phyloP scores from a whole-genome alignment of 106 monocot genomes.

The Acorus calamus region DNA sequence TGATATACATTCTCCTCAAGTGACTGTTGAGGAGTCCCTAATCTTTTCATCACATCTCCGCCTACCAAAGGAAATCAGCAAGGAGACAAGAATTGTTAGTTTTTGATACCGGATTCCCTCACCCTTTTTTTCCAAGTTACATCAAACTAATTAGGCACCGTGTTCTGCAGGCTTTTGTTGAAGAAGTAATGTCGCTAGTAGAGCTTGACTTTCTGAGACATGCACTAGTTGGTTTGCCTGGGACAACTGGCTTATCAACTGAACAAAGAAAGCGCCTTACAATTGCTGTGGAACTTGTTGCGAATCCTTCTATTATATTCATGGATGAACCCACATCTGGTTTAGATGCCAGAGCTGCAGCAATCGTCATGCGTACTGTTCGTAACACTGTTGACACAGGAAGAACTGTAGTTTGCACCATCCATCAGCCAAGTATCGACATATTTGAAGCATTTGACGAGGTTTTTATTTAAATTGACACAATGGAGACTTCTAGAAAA shows the following conservation, averaged over 20 bases:
- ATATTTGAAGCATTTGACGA: conserved; percentile 89
- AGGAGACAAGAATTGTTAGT: conserved; percentile 47
- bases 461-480: conserved; percentile 14
- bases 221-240: conserved; percentile 66
- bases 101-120: not conserved
- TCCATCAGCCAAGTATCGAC: conserved; percentile 77
- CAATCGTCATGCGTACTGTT: conserved; percentile 70
- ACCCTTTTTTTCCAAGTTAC: not conserved
- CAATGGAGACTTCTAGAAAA: too few relatives aligned
- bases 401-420: conserved; percentile 72
- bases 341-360: conserved; percentile 72
- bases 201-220: conserved; percentile 52
- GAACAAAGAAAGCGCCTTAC: conserved; percentile 77
- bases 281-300: conserved; percentile 75
- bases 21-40: conserved; percentile 54
- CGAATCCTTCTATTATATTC: conserved; percentile 83
- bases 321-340: conserved; percentile 86
- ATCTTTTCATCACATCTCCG: conserved; percentile 60
- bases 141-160: too few relatives aligned
- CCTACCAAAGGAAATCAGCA: conserved; percentile 35
- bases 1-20: conserved; percentile 74
- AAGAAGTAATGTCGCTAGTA: conserved; percentile 63
- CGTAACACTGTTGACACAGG: conserved; percentile 74
- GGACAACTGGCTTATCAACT: conserved; percentile 57
- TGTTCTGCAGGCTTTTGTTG: conserved; percentile 51